Conservation (phyloP, 345 rosid genomes). For the Hibiscus tridactylites region DNA sequence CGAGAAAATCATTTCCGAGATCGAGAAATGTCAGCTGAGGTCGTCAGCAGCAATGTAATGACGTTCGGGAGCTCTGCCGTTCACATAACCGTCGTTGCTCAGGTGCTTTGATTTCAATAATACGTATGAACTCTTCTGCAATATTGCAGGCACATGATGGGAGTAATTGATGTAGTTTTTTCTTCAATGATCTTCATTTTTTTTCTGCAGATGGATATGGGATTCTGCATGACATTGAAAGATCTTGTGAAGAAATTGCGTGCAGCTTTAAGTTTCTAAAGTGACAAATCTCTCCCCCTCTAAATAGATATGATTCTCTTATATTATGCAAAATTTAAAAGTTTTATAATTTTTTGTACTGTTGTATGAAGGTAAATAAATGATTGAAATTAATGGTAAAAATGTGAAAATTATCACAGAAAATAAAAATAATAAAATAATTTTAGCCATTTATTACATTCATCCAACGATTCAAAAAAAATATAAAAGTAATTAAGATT, state of each 20-base stretch:
- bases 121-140: too few species aligned
- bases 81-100: constrained; percentile 58
- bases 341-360: too few species aligned
- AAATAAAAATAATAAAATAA: too few species aligned
- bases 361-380: too few species aligned
- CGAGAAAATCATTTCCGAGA: constrained; percentile 49
- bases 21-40: constrained; percentile 47
- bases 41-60: constrained; percentile 55
- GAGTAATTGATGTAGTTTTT: not conserved
- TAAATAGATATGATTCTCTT: too few species aligned
- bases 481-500: too few species aligned
- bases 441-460: too few species aligned
- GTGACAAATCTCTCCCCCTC: constrained; percentile 18
- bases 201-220: constrained; percentile 53
- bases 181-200: not conserved
- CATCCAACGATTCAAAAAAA: too few species aligned
- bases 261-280: constrained; percentile 34
- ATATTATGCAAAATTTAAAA: too few species aligned
- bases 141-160: too few species aligned
- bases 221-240: constrained; percentile 46
- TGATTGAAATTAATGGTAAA: too few species aligned
- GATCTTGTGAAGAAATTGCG: constrained; percentile 61
- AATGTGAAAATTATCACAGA: too few species aligned
- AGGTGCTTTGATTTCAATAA: constrained; percentile 29
- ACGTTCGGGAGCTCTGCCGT: constrained; percentile 61